Evolutionary conservation across 768 basidiomycete species (phyloP), one percentile per base, ranked within the genome.

Genomic region (Pleurotus platypus): DNA sequence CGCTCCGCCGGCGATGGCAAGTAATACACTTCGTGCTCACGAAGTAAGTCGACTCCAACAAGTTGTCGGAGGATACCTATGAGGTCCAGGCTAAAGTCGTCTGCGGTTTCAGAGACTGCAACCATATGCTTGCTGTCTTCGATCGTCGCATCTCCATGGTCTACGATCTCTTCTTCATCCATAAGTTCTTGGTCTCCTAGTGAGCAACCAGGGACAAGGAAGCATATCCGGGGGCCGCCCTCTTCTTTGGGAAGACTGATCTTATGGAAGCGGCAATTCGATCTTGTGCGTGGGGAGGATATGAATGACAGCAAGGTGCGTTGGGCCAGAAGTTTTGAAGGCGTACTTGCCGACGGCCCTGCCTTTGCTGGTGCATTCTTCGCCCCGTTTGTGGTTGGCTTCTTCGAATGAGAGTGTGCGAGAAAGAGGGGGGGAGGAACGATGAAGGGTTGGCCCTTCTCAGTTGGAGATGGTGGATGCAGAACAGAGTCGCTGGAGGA

Each of bases 171-270:
- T 60, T 86, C 79, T 51, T 85, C 78, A 27, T 76, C 66, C 71
- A 88, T 86, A 49, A 87, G 66, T 58, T 82, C 77, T 38, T 63
- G 62, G 62, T 88, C 77, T 27, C 75, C 77, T 42, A 89, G 76
- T 5, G 86, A 81, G 61, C 87, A 89, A 1, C 85, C 85, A 0
- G 87, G 87, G 4, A 87, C 84, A 27, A 87, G 75, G 69, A 89
- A 89, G 60, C 63, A 77, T n/a, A 85, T 70, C 5, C 82, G 79
- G 30, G 74, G 75, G 3, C 79, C 78, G 27, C 74, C 72, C 54
- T 84, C 82, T 55, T 79, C 78, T 39, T 70, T 72, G 1, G 85
- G 85, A 18, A 89, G 66, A 60, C 83, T 85, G 63, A 89, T 84
- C 58, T 79, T 82, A 64, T 84, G 86, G 67, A 83, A 89, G 40